Percentiles rank a stretch among this genome's conserved stretches.
Evolutionary conservation across 129 eudicot genomes (phyloP).

Genomic region (Artemisia argyi): DNA sequence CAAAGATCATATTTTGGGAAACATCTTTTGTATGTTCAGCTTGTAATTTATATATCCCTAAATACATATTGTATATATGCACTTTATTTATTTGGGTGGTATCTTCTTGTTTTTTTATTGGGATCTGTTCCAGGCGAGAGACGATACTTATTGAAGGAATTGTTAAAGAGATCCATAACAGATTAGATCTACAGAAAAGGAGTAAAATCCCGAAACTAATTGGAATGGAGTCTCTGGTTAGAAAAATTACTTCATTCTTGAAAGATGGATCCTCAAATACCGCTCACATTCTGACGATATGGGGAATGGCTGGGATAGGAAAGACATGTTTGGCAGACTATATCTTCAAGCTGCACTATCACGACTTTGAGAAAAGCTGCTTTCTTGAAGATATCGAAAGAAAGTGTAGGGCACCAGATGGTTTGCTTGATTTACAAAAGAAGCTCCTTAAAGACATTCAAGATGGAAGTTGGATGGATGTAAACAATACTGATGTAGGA

Average conservation of each 20-base stretch:
- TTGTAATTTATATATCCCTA: no score
- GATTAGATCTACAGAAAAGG: conserved; percentile 3
- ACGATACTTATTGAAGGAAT: conserved; percentile 3
- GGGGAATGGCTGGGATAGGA: conserved; percentile 35
- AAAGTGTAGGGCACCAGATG: not conserved
- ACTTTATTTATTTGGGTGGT: not conserved
- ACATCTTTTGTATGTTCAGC: no score
- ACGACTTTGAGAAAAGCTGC: conserved; percentile 24
- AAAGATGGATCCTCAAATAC: not conserved
- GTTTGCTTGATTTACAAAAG: conserved; percentile 33
- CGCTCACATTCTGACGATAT: not conserved
- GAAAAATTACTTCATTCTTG: conserved; percentile 5
- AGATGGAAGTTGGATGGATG: not conserved
- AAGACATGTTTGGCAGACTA: conserved; percentile 33
- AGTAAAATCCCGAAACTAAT: not conserved
- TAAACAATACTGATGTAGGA: conserved; percentile 9
- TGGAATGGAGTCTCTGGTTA: not conserved
- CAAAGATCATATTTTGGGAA: no score
- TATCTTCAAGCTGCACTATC: conserved; percentile 16
- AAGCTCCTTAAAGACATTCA: conserved; percentile 24
- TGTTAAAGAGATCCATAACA: not conserved
- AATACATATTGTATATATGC: not conserved
- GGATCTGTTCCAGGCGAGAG: conserved; percentile 5
- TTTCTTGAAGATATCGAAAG: conserved; percentile 21
- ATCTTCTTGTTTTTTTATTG: not conserved